Evolutionary conservation across 2,329 filamentous ascomycete species (phyloP).

Genomic region (Phialophora macrospora): DNA sequence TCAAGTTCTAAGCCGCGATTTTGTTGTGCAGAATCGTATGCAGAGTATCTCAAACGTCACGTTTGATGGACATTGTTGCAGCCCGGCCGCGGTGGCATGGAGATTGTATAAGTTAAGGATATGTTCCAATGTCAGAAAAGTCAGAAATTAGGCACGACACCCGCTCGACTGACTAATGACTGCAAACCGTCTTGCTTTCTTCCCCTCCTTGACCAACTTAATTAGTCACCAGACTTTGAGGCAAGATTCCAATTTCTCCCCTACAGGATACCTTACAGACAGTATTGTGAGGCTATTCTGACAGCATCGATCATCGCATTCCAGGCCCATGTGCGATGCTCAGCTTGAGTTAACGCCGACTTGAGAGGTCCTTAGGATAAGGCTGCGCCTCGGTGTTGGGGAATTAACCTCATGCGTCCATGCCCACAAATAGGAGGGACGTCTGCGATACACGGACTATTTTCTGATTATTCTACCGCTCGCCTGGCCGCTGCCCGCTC

Average conservation of each 20-base stretch:
- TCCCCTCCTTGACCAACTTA: background rate
- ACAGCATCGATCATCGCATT: background rate
- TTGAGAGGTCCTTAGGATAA: background rate
- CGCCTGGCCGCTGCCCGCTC: background rate
- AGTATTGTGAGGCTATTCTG: background rate
- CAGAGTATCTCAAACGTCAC: background rate
- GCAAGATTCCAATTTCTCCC: background rate
- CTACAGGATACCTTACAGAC: too few species aligned
- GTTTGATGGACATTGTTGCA: background rate
- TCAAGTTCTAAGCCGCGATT: background rate
- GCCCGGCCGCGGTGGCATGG: background rate
- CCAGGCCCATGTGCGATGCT: background rate
- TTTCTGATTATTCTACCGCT: background rate
- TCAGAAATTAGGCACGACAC: background rate
- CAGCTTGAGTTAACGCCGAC: background rate
- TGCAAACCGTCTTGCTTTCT: background rate
- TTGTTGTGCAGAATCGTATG: background rate
- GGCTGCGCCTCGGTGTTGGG: background rate
- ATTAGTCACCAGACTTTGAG: background rate
- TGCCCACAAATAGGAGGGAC: background rate
- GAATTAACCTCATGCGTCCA: background rate
- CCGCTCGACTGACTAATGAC: background rate
- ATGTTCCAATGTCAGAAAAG: conserved; percentile 2
- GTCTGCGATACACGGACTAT: background rate
- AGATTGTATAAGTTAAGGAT: background rate